Evolutionary conservation across 2,329 filamentous ascomycete species (phyloP).

Genomic region (Aspergillus jensenii): DNA sequence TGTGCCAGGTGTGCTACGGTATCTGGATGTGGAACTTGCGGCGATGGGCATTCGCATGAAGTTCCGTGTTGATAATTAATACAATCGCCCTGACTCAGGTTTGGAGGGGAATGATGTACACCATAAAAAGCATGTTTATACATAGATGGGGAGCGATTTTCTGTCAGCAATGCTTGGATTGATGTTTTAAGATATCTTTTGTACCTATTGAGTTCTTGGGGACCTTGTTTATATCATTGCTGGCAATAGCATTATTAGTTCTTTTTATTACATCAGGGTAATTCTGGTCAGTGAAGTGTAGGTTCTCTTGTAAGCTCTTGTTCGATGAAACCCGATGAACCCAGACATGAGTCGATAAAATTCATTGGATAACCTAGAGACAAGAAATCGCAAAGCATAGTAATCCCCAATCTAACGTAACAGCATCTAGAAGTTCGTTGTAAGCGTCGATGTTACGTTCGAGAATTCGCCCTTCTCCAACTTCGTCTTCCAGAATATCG

Average conservation of each 20-base stretch:
- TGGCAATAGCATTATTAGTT: slow-evolving; percentile 12
- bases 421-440: slow-evolving; percentile 59
- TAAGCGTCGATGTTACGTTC: slow-evolving; percentile 82
- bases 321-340: not conserved
- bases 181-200: slow-evolving; percentile 11
- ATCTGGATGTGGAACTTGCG: slow-evolving; percentile 89
- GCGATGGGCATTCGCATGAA: slow-evolving; percentile 96
- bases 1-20: slow-evolving; percentile 89
- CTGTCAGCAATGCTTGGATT: slow-evolving; percentile 11
- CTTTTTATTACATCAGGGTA: not conserved
- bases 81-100: not conserved
- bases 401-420: slow-evolving; percentile 13
- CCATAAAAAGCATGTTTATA: slow-evolving; percentile 19
- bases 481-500: slow-evolving; percentile 99
- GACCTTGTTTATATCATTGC: slow-evolving; percentile 6
- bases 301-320: not conserved
- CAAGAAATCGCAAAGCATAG: slow-evolving; percentile 11
- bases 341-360: not conserved
- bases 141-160: slow-evolving; percentile 13
- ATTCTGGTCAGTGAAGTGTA: not conserved
- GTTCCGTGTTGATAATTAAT: slow-evolving; percentile 68
- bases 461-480: slow-evolving; percentile 97
- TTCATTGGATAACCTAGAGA: slow-evolving; percentile 15
- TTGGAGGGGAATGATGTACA: not conserved
- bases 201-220: slow-evolving; percentile 11